These are phyloP conservation scores for Salvia hispanica DNA, from an alignment of 257 asterid genomes.

Conservation along the genomic window DNA sequence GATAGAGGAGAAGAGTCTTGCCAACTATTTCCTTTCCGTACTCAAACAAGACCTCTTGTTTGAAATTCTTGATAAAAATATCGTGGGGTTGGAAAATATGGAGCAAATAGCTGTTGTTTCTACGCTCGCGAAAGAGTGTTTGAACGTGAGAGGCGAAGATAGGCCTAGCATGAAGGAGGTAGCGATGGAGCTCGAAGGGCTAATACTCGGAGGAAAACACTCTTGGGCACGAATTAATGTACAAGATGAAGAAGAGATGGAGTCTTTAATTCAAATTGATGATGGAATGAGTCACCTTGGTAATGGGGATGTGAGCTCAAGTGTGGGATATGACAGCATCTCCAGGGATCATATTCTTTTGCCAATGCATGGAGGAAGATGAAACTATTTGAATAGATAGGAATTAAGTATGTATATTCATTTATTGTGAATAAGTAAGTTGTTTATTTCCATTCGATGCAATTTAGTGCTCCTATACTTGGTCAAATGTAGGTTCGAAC, in stretches of 20 bases:
- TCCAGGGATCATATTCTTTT: neutral
- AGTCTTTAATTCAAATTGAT: neutral
- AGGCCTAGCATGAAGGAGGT: conserved; percentile 20
- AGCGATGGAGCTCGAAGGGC: conserved; percentile 34
- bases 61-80: too few species aligned
- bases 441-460: too few species aligned
- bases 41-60: too few species aligned
- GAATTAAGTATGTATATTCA: too few species aligned
- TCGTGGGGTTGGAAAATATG: neutral
- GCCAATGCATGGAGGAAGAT: conserved; percentile 3
- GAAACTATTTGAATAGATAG: neutral
- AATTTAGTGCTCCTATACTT: too few species aligned
- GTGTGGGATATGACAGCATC: conserved; percentile 1
- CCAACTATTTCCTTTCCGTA: too few species aligned
- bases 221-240: conserved; percentile 10
- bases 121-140: conserved; percentile 38
- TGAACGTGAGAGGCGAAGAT: conserved; percentile 38
- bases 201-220: conserved; percentile 25
- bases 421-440: too few species aligned
- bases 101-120: conserved; percentile 32
- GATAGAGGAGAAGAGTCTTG: too few species aligned
- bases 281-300: neutral
- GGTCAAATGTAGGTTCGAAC: too few species aligned
- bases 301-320: neutral
- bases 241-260: conserved; percentile 21